A percentile compares a stretch with the other conserved stretches of the same genome.
Evolutionary conservation across 345 rosid genomes (phyloP).

Genomic region (Cardamine chenopodiifolia): DNA sequence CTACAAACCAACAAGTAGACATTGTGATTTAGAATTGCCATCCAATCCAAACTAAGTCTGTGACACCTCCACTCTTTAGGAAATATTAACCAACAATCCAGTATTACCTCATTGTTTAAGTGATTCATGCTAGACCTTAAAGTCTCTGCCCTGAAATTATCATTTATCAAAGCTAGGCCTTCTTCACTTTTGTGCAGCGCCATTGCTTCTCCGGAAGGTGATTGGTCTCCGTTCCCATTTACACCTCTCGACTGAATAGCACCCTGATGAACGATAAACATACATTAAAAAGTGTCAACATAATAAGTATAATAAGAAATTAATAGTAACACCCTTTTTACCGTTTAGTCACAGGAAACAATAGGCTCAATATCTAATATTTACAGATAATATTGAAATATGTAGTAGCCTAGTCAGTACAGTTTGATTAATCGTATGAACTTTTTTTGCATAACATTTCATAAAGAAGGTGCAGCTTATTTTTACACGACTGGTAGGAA

Average conservation of each 20-base stretch:
- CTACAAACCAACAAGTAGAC: neutral
- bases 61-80: neutral
- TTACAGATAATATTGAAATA: neutral
- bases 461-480: constrained; percentile 14
- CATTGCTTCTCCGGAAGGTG: constrained; percentile 46
- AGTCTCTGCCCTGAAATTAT: constrained; percentile 64
- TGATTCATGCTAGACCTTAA: constrained; percentile 89
- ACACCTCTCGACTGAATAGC: constrained; percentile 44
- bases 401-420: constrained; percentile 12
- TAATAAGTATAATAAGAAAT: neutral
- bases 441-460: constrained; percentile 6
- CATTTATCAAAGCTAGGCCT: constrained; percentile 57
- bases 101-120: constrained; percentile 77
- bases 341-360: neutral
- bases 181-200: constrained; percentile 48
- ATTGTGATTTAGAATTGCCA: constrained; percentile 3
- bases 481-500: neutral
- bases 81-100: neutral
- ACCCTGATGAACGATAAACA: constrained; percentile 51
- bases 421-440: neutral
- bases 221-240: constrained; percentile 50
- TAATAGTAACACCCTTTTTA: neutral
- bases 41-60: neutral
- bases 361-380: neutral
- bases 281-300: constrained; percentile 11